Percentiles rank a stretch among this genome's conserved stretches.
Evolutionary conservation across 2,329 filamentous ascomycete species (phyloP).

Genomic region (Fusarium euwallaceae): DNA sequence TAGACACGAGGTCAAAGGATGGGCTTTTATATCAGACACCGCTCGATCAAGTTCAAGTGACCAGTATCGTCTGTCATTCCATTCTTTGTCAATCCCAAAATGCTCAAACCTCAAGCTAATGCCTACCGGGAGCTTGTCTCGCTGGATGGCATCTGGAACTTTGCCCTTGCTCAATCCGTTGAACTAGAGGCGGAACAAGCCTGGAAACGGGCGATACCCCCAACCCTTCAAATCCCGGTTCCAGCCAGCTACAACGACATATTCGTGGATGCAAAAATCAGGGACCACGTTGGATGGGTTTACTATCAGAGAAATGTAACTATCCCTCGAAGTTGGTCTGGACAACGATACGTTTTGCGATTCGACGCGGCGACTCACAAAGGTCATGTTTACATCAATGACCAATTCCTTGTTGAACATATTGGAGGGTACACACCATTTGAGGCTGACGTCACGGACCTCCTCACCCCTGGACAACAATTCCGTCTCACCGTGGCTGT

Average conservation of each 20-base stretch:
- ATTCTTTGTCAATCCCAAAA: constrained; percentile 4
- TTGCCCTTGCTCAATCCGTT: constrained; percentile 10
- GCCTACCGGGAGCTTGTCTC: constrained; percentile 20
- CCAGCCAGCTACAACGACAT: constrained; percentile 34
- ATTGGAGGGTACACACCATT: constrained; percentile 29
- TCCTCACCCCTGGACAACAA: constrained; percentile 4
- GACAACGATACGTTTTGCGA: constrained; percentile 18
- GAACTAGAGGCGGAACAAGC: constrained; percentile 11
- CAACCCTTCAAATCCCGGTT: constrained; percentile 17
- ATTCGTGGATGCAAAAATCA: constrained; percentile 21
- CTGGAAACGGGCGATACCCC: constrained; percentile 13
- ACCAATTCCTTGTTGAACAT: constrained; percentile 24
- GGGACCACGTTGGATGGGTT: constrained; percentile 30
- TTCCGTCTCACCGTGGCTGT: constrained; percentile 27
- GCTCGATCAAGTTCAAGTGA: constrained; percentile 5
- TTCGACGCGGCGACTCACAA: constrained; percentile 24
- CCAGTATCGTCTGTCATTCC: background rate
- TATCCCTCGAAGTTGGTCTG: constrained; percentile 17
- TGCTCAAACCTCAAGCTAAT: constrained; percentile 28
- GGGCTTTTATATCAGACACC: background rate
- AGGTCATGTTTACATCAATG: constrained; percentile 26
- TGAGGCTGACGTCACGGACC: constrained; percentile 13
- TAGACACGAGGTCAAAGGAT: background rate
- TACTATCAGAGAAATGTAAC: constrained; percentile 22
- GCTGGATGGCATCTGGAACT: constrained; percentile 31